phyloP scores from a whole-genome alignment of 208 protist species.

The Leishmania tarentolae region DNA sequence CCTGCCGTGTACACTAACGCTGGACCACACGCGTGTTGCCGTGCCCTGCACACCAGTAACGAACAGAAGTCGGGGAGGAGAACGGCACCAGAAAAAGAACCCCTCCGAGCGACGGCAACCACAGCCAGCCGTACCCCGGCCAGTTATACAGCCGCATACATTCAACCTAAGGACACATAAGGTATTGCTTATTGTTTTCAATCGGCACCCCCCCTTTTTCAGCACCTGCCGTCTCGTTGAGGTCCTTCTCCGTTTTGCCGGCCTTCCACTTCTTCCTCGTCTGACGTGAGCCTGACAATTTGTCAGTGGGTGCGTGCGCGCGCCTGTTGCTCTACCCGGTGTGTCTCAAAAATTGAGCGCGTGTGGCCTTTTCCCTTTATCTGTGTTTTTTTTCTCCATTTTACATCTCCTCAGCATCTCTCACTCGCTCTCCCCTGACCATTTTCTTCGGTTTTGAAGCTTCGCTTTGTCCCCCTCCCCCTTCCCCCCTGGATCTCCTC shows the following conservation, averaged over 20 bases:
- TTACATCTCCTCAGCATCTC: neutral
- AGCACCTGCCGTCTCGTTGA: neutral
- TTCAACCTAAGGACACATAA: neutral
- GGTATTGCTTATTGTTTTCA: neutral
- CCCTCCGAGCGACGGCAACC: neutral
- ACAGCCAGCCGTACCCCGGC: neutral
- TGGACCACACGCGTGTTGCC: neutral
- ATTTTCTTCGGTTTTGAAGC: neutral
- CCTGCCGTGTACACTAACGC: neutral
- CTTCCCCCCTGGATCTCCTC: too few relatives aligned
- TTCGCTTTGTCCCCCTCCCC: neutral
- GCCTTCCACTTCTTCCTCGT: neutral
- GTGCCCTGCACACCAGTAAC: neutral
- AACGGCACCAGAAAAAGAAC: neutral
- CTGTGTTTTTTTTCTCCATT: neutral
- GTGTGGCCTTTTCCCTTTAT: neutral
- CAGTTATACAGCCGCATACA: neutral
- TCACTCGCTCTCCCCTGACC: neutral
- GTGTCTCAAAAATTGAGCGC: neutral
- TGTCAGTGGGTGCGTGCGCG: neutral
- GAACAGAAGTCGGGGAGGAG: neutral
- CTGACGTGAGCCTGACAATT: neutral
- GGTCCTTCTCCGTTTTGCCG: constrained; percentile 1
- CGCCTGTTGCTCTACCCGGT: neutral
- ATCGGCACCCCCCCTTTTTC: neutral